Percentiles rank a stretch among this genome's conserved stretches.
Evolutionary conservation across 805 yeast genomes (phyloP).

Genomic region (Priceomyces fermenticarens): DNA sequence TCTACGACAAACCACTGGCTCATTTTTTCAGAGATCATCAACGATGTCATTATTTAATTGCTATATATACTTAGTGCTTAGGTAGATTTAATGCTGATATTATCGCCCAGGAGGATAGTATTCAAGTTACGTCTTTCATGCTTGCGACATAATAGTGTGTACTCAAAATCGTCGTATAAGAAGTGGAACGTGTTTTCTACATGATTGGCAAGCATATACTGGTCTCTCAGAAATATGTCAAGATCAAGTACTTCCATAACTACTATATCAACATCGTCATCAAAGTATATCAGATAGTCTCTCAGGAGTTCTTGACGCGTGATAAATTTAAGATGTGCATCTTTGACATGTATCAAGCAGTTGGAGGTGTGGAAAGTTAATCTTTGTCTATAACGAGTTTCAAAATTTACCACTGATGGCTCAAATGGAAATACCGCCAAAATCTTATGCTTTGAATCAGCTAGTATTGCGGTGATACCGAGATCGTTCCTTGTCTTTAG

Average conservation of each 20-base stretch:
- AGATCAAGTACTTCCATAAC: conserved; percentile 29
- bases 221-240: conserved; percentile 31
- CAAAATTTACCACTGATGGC: conserved; percentile 26
- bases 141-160: conserved; percentile 3
- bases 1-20: no score
- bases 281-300: conserved; percentile 10
- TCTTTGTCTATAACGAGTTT: conserved; percentile 26
- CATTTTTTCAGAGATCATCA: no score
- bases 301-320: conserved; percentile 8
- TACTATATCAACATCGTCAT: conserved; percentile 13
- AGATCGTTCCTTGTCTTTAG: conserved; percentile 18
- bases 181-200: conserved; percentile 19
- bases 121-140: no score
- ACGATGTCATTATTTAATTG: no score
- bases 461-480: conserved; percentile 26
- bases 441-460: conserved; percentile 30
- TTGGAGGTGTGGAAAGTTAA: conserved; percentile 31
- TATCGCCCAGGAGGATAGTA: no score
- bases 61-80: no score
- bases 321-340: conserved; percentile 26
- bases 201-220: conserved; percentile 14
- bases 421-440: conserved; percentile 26
- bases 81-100: no score
- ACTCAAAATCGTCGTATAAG: conserved; percentile 21
- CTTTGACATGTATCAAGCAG: conserved; percentile 21